Evolutionary conservation across 352 stramenopile species (phyloP).

Genomic region (Globisporangium takayamanum): DNA sequence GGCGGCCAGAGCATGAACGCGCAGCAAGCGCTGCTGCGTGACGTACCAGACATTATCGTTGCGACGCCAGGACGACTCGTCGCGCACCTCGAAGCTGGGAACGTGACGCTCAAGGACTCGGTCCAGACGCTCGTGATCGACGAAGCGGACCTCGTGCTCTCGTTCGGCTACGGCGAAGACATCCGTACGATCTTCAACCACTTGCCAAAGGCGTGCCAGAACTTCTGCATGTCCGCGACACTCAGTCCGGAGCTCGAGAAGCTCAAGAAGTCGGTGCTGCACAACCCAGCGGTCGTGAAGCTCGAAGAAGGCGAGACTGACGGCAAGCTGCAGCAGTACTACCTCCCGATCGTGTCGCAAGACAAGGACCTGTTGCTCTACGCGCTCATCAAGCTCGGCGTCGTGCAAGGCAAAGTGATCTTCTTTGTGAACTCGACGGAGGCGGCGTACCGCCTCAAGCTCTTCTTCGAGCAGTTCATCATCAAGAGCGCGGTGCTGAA

Average conservation of each 20-base stretch:
- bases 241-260: slow-evolving; percentile 94
- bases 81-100: slow-evolving; percentile 70
- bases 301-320: slow-evolving; percentile 90
- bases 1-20: slow-evolving; percentile 87
- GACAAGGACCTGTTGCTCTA: slow-evolving; percentile 98
- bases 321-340: slow-evolving; percentile 95
- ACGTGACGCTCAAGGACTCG: slow-evolving; percentile 82
- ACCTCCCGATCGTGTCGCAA: slow-evolving; percentile 73
- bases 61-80: slow-evolving; percentile 94
- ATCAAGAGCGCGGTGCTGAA: slow-evolving; percentile 99
- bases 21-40: slow-evolving; percentile 81
- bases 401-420: slow-evolving; percentile 96
- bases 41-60: slow-evolving; percentile 91
- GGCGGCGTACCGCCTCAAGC: slow-evolving; percentile 94
- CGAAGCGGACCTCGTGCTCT: slow-evolving; percentile 98
- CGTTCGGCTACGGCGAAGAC: slow-evolving; percentile 93
- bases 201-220: slow-evolving; percentile 97
- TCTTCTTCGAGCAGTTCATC: slow-evolving; percentile 99
- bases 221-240: slow-evolving; percentile 97
- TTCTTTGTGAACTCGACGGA: slow-evolving; percentile 99
- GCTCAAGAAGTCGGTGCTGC: slow-evolving; percentile 95
- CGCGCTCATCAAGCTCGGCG: slow-evolving; percentile 96
- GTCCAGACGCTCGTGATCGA: slow-evolving; percentile 97
- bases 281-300: slow-evolving; percentile 96
- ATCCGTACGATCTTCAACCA: slow-evolving; percentile 91